Percentiles rank a stretch among this genome's conserved stretches.
Evolutionary conservation across 148 eudicot genomes (phyloP).

Genomic region (Diospyros kaki): DNA sequence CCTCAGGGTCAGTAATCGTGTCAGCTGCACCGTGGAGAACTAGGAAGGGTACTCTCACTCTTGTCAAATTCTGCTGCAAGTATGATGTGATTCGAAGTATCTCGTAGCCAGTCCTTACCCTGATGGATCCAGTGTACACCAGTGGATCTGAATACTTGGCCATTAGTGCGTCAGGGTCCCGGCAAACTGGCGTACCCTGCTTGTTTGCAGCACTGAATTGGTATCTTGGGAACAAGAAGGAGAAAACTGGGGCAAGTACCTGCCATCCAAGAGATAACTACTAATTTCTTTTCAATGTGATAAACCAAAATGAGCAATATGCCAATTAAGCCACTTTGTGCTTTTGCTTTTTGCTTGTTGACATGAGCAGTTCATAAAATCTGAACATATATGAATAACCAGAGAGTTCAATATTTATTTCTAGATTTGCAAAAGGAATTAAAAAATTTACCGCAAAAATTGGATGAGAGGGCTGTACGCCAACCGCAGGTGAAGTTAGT

Average conservation of each 20-base stretch:
- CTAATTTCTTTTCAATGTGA: too few species aligned
- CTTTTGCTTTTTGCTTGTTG: too few species aligned
- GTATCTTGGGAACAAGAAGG: constrained; percentile 60
- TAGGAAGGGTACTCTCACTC: constrained; percentile 51
- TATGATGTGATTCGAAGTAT: constrained; percentile 59
- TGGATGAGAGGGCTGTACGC: constrained; percentile 78
- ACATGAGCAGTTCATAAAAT: background rate
- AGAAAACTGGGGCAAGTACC: constrained; percentile 77
- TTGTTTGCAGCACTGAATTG: constrained; percentile 80
- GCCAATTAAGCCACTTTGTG: background rate
- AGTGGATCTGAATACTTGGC: constrained; percentile 87
- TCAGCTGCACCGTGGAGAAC: constrained; percentile 84
- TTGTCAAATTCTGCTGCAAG: constrained; percentile 50
- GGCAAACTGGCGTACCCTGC: constrained; percentile 46
- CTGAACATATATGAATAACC: background rate
- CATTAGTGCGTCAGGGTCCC: constrained; percentile 62
- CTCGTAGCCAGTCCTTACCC: constrained; percentile 77
- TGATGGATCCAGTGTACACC: constrained; percentile 82
- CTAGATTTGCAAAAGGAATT: background rate
- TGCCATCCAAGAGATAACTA: constrained; percentile 9
- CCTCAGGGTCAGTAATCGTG: constrained; percentile 71
- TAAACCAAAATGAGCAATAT: background rate
- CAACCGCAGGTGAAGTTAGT: constrained; percentile 78
- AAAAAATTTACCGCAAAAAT: constrained; percentile 48
- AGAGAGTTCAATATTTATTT: background rate